These are phyloP conservation scores for Aspergillus cavernicola DNA, from an alignment of 495 filamentous ascomycete species.

Conservation along the genomic window DNA sequence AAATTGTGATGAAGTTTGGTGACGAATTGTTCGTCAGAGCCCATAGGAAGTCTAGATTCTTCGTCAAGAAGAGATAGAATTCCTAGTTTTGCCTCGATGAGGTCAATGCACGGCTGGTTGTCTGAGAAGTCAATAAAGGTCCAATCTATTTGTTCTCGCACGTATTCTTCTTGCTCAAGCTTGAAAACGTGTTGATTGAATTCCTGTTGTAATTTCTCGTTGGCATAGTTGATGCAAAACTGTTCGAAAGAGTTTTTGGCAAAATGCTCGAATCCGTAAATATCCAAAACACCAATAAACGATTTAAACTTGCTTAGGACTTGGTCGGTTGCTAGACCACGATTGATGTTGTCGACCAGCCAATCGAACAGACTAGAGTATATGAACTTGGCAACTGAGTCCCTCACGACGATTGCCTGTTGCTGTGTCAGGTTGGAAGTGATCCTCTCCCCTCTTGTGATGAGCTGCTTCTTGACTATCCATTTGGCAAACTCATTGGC, in stretches of 20 bases:
- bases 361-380: constrained; percentile 99
- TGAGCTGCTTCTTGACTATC: constrained; percentile 98
- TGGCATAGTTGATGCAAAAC: constrained; percentile 99
- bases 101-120: constrained; percentile 98
- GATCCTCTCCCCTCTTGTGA: constrained; percentile 96
- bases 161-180: constrained; percentile 97
- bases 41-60: constrained; percentile 94
- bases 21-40: constrained; percentile 95
- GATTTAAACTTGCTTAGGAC: constrained; percentile 75
- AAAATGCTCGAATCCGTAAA: constrained; percentile 99
- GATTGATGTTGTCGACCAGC: constrained; percentile 94
- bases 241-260: constrained; percentile 99
- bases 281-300: constrained; percentile 99
- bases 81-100: constrained; percentile 96
- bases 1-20: constrained; percentile 97
- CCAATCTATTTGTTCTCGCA: constrained; percentile 97
- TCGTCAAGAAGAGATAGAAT: constrained; percentile 91
- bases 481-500: constrained; percentile 89
- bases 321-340: constrained; percentile 81
- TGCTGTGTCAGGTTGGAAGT: constrained; percentile 93
- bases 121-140: constrained; percentile 99
- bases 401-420: constrained; percentile 89
- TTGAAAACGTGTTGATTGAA: constrained; percentile 99
- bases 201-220: constrained; percentile 98
- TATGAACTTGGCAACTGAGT: constrained; percentile 97